Percentiles rank a stretch among this genome's conserved stretches.
Evolutionary conservation across 352 stramenopile genomes (phyloP).

Genomic region (Hyaloperonospora brassicae): DNA sequence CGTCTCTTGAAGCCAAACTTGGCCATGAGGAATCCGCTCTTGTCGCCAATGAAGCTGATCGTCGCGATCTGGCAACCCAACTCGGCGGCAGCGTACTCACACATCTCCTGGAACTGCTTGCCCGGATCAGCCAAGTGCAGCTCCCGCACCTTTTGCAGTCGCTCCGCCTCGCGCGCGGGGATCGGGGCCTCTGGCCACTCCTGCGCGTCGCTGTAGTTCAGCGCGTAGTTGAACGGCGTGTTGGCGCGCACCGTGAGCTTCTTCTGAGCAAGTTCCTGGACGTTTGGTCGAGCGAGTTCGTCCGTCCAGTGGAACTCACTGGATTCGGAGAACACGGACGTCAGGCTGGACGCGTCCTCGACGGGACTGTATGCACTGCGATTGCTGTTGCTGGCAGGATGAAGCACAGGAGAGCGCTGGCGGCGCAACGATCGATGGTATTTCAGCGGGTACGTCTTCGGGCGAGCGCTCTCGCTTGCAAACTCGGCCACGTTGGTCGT

Average conservation of each 20-base stretch:
- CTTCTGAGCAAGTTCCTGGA: conserved; percentile 51
- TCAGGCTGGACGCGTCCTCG: conserved; percentile 16
- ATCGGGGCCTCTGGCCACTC: conserved; percentile 77
- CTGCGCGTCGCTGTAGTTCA: conserved; percentile 74
- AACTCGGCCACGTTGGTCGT: conserved; percentile 42
- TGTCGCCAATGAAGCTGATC: conserved; percentile 63
- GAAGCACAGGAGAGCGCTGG: conserved; percentile 15
- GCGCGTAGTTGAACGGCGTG: conserved; percentile 58
- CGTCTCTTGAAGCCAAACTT: conserved; percentile 68
- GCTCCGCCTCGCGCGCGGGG: conserved; percentile 48
- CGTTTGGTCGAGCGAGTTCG: conserved; percentile 28
- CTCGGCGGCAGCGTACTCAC: conserved; percentile 73
- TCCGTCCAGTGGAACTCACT: conserved; percentile 41
- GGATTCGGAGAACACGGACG: conserved; percentile 36
- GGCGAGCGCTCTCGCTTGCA: conserved; percentile 36
- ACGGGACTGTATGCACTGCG: conserved; percentile 12
- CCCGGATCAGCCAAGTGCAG: conserved; percentile 70
- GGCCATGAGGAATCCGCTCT: conserved; percentile 80
- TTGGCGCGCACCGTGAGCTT: conserved; percentile 62
- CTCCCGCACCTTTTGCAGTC: conserved; percentile 63
- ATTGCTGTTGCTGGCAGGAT: conserved; percentile 45
- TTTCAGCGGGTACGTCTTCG: conserved; percentile 44
- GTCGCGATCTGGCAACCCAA: conserved; percentile 72
- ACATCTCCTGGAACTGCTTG: conserved; percentile 83
- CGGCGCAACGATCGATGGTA: conserved; percentile 26